These are phyloP conservation scores for Neckera pumila DNA, from an alignment of 225 moss, liverwort and hornwort genomes.

Conservation along the genomic window DNA sequence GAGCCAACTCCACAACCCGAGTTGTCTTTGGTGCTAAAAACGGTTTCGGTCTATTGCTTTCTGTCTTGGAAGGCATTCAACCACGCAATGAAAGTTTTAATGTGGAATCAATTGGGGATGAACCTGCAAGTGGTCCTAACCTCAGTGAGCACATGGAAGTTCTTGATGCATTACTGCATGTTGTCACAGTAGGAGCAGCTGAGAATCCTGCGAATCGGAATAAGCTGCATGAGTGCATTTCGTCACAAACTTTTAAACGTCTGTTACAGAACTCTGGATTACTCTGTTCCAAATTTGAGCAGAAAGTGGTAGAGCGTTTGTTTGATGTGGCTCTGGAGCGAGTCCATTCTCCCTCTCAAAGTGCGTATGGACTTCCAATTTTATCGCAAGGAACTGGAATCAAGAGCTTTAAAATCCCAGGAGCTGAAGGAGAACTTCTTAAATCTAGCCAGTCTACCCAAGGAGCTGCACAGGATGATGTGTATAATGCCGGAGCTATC, in stretches of 20 bases:
- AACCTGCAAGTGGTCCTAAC: not conserved
- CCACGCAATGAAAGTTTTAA: slow-evolving; percentile 1
- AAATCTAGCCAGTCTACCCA: slow-evolving; percentile 2
- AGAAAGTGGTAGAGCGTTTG: slow-evolving; percentile 45
- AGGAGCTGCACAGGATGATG: slow-evolving; percentile 19
- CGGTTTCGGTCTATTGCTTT: slow-evolving; percentile 61
- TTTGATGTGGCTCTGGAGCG: slow-evolving; percentile 71
- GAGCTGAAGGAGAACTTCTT: slow-evolving; percentile 10
- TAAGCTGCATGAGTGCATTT: slow-evolving; percentile 64
- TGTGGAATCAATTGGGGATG: slow-evolving; percentile 6
- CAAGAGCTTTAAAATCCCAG: slow-evolving; percentile 20
- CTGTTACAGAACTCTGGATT: slow-evolving; percentile 44
- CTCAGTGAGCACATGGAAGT: slow-evolving; percentile 35
- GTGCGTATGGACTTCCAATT: slow-evolving; percentile 14
- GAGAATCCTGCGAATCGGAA: slow-evolving; percentile 57
- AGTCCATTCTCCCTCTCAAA: slow-evolving; percentile 41
- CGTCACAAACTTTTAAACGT: slow-evolving; percentile 59
- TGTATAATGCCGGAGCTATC: slow-evolving; percentile 65
- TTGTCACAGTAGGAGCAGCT: slow-evolving; percentile 52
- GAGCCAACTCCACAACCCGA: slow-evolving; percentile 38
- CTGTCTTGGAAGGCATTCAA: slow-evolving; percentile 59
- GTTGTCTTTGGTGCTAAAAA: slow-evolving; percentile 66
- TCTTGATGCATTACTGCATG: slow-evolving; percentile 74
- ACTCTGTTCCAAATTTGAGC: slow-evolving; percentile 55
- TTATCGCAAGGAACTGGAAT: slow-evolving; percentile 25